Evolutionary conservation across 805 yeast genomes (phyloP).

Genomic region (Wilhelminamyces savonicus): DNA sequence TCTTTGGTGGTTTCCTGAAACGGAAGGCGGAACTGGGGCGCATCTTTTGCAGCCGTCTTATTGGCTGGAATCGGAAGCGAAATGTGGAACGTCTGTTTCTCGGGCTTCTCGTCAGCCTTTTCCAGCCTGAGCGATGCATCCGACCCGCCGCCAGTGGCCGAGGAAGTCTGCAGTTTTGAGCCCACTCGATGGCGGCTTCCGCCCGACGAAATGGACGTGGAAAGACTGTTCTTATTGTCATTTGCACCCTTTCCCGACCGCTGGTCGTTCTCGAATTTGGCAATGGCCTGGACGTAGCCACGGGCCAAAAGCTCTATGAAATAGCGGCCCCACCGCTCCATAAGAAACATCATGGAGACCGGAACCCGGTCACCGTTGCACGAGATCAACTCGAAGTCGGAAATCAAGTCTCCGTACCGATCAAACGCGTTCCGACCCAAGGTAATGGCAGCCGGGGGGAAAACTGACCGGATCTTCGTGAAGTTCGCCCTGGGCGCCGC

Average conservation of each 20-base stretch:
- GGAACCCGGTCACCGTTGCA: constrained; percentile 66
- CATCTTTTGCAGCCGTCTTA: constrained; percentile 26
- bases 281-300: constrained; percentile 57
- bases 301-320: constrained; percentile 57
- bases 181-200: no score
- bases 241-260: no score
- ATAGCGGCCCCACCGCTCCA: constrained; percentile 73
- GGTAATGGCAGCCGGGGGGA: constrained; percentile 73
- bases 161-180: no score
- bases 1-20: no score
- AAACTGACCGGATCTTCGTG: constrained; percentile 61
- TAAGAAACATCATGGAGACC: constrained; percentile 52
- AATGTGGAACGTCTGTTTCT: constrained; percentile 10
- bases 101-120: constrained; percentile 5
- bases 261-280: constrained; percentile 26
- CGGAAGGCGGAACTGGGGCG: constrained; percentile 62
- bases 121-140: no score
- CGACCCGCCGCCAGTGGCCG: no score
- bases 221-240: no score
- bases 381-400: constrained; percentile 68
- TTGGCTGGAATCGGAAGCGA: constrained; percentile 16
- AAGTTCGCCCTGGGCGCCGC: constrained; percentile 66
- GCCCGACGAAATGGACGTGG: no score
- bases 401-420: constrained; percentile 52
- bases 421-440: constrained; percentile 71